Conservation (phyloP, 1,284 basidiomycete genomes). For the Trametes hirsuta region DNA sequence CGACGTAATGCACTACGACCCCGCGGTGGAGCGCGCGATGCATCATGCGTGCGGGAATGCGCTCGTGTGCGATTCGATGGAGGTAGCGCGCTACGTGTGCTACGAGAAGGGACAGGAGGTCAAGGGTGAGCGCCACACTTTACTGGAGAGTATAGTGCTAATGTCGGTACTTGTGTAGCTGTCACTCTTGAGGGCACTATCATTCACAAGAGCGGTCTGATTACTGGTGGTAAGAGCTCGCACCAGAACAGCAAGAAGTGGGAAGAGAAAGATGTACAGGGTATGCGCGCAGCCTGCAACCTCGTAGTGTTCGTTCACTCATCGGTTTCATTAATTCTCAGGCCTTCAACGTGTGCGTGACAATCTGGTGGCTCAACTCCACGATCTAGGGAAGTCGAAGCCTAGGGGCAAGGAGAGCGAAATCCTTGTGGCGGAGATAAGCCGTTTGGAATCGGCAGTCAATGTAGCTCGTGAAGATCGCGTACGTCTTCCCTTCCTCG, state of each 20-base stretch:
- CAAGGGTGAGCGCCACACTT: slow-evolving; percentile 67
- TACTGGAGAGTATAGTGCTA: background rate
- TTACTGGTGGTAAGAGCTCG: slow-evolving; percentile 91
- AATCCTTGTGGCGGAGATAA: slow-evolving; percentile 74
- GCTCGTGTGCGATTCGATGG: slow-evolving; percentile 94
- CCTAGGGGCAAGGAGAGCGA: slow-evolving; percentile 86
- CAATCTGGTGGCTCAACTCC: slow-evolving; percentile 76
- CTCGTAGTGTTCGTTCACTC: background rate
- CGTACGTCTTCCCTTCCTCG: slow-evolving; percentile 45
- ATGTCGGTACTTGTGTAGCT: slow-evolving; percentile 51
- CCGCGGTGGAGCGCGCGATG: slow-evolving; percentile 89
- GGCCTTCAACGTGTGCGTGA: slow-evolving; percentile 78
- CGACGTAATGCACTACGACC: slow-evolving; percentile 91
- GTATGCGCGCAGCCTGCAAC: slow-evolving; percentile 38
- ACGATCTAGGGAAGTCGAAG: slow-evolving; percentile 82
- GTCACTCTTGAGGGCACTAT: slow-evolving; percentile 97
- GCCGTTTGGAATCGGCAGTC: slow-evolving; percentile 76
- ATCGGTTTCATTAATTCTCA: slow-evolving; percentile 31
- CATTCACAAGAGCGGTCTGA: slow-evolving; percentile 96
- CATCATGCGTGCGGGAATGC: slow-evolving; percentile 96
- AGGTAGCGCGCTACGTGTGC: slow-evolving; percentile 87
- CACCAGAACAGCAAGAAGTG: slow-evolving; percentile 79
- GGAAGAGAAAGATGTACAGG: slow-evolving; percentile 92
- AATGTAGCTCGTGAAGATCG: slow-evolving; percentile 83
- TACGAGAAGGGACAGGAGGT: slow-evolving; percentile 96